Conservation (phyloP, 1,284 basidiomycete species). For the Papiliotrema flavescens region DNA sequence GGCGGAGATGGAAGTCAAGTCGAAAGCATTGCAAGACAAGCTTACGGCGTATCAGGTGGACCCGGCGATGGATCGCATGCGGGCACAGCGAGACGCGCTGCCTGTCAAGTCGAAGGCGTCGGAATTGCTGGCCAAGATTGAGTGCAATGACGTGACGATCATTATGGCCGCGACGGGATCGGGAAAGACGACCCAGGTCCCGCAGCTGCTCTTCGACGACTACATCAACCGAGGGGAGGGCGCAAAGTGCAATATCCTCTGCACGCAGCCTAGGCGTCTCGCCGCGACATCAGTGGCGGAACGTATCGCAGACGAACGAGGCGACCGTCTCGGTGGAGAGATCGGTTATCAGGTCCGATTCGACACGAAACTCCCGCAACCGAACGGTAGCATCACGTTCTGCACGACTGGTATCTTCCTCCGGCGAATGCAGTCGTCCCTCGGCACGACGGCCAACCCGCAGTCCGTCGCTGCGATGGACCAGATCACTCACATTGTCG, state of each 20-base stretch:
- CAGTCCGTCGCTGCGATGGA: slow-evolving; percentile 58
- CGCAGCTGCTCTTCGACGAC: slow-evolving; percentile 86
- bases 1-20: slow-evolving; percentile 56
- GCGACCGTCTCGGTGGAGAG: slow-evolving; percentile 65
- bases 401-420: slow-evolving; percentile 93
- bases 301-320: slow-evolving; percentile 86
- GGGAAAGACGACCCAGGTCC: slow-evolving; percentile 94
- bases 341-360: slow-evolving; percentile 94
- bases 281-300: slow-evolving; percentile 91
- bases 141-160: slow-evolving; percentile 80
- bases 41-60: slow-evolving; percentile 64
- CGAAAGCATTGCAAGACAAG: slow-evolving; percentile 57
- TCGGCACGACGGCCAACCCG: slow-evolving; percentile 52
- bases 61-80: slow-evolving; percentile 63
- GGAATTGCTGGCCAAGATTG: slow-evolving; percentile 67
- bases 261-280: slow-evolving; percentile 88
- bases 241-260: slow-evolving; percentile 83
- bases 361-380: slow-evolving; percentile 73
- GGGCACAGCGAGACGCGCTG: slow-evolving; percentile 62
- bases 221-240: slow-evolving; percentile 75
- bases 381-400: slow-evolving; percentile 81
- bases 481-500: slow-evolving; percentile 81
- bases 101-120: slow-evolving; percentile 69
- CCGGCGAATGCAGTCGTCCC: slow-evolving; percentile 76
- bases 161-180: slow-evolving; percentile 94